Base-by-base conservation (phyloP, 148 eudicot species). In the Chenopodium formosanum region DNA sequence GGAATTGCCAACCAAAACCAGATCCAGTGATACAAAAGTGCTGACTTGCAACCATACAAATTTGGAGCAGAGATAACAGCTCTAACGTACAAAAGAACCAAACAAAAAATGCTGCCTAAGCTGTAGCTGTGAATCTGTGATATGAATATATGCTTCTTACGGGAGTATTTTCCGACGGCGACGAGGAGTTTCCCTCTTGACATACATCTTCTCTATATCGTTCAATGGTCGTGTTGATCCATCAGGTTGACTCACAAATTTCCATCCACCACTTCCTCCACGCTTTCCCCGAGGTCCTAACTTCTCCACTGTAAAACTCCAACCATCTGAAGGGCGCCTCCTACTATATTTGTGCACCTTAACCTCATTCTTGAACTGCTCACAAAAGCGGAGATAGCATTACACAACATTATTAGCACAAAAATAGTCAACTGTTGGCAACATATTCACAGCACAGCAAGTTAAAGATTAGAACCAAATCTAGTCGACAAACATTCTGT, bases 261-360 rank as follows among this genome's bases (percentile, higher is more conserved):
- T 95, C 94, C 94, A 92, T 50, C 99, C 99, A 71, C 97, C 97
- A 47, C 92, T 87, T 29, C 78, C 82, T 50, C 99, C 99, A 79
- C 98, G 92, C 86, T 94, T 96, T 40, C 93, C 97, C 63, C 78
- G 64, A 64, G 46, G 31, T 47, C 83, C 78, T 65, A 46, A 22
- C 23, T 29, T 60, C 70, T 81, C 78, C 73, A 81, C 83, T 47
- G 76, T 74, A 1, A 81, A 81, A 48, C 56, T 82, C 98, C 98
- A 94, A 16, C 98, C 98, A 46, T 90, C 82, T 4, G 89, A 80
- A 12, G 98, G 97, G 13, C 98, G 96, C 80, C 90, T 88, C 85
- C 98, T 50, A 84, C 97, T 93, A 80, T 95, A 88, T 80, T 91
- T 93, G 90, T 95, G 99, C 78, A 81, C 83, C 79, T 90, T 91